A percentile compares a stretch with the other conserved stretches of the same genome.
These are phyloP conservation scores for Scheffersomyces lignosus DNA, from an alignment of 805 yeast species.

Conservation along the genomic window DNA sequence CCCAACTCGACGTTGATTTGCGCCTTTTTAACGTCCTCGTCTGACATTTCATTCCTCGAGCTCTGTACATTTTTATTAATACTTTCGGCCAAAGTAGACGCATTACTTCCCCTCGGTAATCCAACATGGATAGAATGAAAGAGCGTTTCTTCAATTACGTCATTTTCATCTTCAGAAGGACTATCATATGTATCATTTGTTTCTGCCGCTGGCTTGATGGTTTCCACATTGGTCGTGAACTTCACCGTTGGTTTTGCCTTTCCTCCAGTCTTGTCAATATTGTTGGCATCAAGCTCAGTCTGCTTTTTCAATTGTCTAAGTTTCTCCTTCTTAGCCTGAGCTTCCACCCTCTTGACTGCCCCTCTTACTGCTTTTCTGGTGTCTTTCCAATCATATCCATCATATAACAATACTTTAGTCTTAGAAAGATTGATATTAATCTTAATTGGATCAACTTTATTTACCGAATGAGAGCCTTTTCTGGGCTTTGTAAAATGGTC, in stretches of 20 bases:
- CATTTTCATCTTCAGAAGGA: conserved; percentile 9
- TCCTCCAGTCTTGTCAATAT: conserved; percentile 2
- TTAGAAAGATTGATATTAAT: conserved; percentile 38
- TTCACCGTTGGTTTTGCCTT: background rate
- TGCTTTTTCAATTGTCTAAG: conserved; percentile 12
- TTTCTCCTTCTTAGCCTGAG: conserved; percentile 36
- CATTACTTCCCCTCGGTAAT: conserved; percentile 48
- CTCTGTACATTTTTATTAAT: conserved; percentile 49
- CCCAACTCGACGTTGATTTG: conserved; percentile 30
- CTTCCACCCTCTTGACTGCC: conserved; percentile 66
- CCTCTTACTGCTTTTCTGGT: conserved; percentile 66
- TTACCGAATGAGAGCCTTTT: background rate
- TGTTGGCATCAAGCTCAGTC: background rate
- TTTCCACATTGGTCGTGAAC: background rate
- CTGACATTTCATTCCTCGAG: conserved; percentile 13
- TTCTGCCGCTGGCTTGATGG: background rate
- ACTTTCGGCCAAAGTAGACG: conserved; percentile 45
- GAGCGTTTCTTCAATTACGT: conserved; percentile 51
- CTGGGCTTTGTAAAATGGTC: conserved; percentile 20
- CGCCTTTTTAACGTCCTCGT: conserved; percentile 7
- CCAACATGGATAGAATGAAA: conserved; percentile 81
- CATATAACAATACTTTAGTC: conserved; percentile 56
- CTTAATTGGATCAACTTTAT: conserved; percentile 20
- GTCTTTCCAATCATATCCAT: conserved; percentile 90
- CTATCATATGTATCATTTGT: too few relatives aligned